Conservation (phyloP, 768 basidiomycete species). For the Trametes elegans region DNA sequence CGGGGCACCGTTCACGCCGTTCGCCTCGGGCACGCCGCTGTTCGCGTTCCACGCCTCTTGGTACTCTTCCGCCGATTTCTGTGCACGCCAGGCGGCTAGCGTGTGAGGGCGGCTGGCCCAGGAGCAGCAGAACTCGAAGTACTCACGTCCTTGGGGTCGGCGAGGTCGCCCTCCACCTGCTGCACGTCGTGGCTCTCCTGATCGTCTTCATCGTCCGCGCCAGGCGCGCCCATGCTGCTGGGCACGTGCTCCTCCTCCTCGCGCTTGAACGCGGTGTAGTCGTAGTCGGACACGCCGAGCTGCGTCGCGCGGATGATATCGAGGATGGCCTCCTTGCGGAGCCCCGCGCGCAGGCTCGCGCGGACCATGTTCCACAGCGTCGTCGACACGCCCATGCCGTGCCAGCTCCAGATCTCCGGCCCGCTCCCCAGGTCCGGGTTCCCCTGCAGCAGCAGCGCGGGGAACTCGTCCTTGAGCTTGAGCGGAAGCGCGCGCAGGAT, state of each 20-base stretch:
- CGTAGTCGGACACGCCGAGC: constrained; percentile 41
- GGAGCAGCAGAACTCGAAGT: constrained; percentile 7
- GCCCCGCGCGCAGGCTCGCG: constrained; percentile 53
- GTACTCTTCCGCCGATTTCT: constrained; percentile 43
- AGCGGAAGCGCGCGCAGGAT: constrained; percentile 69
- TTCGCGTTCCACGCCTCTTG: constrained; percentile 65
- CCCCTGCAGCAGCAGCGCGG: constrained; percentile 57
- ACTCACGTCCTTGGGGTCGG: constrained; percentile 30
- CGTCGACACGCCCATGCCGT: constrained; percentile 66
- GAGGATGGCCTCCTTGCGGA: constrained; percentile 61
- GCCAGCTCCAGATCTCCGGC: constrained; percentile 73
- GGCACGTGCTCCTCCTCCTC: constrained; percentile 36
- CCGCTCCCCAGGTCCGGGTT: constrained; percentile 56
- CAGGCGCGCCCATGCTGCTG: constrained; percentile 18
- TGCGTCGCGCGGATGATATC: constrained; percentile 59
- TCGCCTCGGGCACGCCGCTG: constrained; percentile 37
- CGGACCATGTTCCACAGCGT: constrained; percentile 74
- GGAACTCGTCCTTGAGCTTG: constrained; percentile 72
- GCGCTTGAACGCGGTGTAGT: constrained; percentile 23
- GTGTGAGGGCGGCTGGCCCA: not conserved
- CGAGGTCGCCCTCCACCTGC: constrained; percentile 24
- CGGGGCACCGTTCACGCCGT: constrained; percentile 3
- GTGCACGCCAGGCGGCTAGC: constrained; percentile 33
- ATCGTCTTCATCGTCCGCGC: constrained; percentile 28
- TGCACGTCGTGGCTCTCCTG: constrained; percentile 18